Evolutionary conservation across 139 green algal genomes (phyloP).

Genomic region (Chlamydomonas sp.): DNA sequence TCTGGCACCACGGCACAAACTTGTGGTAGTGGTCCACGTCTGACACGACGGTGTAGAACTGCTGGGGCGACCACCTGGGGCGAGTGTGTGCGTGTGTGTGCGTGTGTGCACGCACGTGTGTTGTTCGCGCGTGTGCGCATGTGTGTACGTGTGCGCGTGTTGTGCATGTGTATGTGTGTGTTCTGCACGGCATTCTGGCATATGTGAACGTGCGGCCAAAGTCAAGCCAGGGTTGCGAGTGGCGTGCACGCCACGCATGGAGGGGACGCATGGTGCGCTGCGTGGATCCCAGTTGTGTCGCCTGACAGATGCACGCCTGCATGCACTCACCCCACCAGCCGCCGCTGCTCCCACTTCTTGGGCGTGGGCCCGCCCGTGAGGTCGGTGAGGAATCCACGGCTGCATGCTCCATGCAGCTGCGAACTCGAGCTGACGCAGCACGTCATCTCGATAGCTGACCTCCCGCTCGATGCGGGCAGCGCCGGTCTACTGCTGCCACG

Average conservation of each 20-base stretch:
- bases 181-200: background rate
- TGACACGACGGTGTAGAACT: constrained; percentile 80
- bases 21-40: constrained; percentile 72
- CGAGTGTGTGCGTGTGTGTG: too few relatives aligned
- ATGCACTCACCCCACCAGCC: constrained; percentile 8
- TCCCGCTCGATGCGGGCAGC: too few relatives aligned
- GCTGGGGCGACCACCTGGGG: constrained; percentile 44
- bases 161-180: background rate
- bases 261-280: too few relatives aligned
- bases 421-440: too few relatives aligned
- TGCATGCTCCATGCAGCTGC: too few relatives aligned
- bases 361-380: too few relatives aligned
- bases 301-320: background rate
- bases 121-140: too few relatives aligned
- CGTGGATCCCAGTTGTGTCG: too few relatives aligned
- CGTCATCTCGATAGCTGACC: too few relatives aligned
- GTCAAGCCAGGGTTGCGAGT: background rate
- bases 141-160: background rate
- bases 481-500: too few relatives aligned
- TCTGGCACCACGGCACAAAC: constrained; percentile 88
- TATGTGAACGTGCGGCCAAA: background rate
- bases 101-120: too few relatives aligned
- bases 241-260: background rate
- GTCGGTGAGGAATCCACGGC: too few relatives aligned
- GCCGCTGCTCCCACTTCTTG: constrained; percentile 10